Percentiles rank a stretch among this genome's conserved stretches.
Conservation (phyloP, 116 monocot species). For the Iris pallida region DNA sequence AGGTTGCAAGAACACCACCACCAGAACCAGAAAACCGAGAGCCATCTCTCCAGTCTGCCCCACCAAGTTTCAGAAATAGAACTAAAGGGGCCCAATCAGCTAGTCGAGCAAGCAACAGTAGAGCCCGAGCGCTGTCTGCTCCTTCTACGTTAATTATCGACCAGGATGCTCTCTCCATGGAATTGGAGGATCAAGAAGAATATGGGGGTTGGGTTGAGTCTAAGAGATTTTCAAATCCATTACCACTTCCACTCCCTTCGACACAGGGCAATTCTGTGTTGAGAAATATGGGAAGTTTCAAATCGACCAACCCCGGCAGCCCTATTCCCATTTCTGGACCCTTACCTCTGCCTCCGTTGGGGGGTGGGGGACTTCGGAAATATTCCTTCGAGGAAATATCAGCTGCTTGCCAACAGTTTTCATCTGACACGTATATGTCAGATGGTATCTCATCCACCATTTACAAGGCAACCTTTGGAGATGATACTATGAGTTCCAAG, state of each 20-base stretch:
- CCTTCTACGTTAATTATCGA: constrained; percentile 58
- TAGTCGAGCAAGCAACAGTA: constrained; percentile 16
- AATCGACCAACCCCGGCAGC: constrained; percentile 35
- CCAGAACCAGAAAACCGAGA: constrained; percentile 42
- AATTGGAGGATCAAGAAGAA: constrained; percentile 50
- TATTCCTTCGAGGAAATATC: constrained; percentile 69
- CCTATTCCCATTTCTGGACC: constrained; percentile 45
- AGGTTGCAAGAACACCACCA: constrained; percentile 23
- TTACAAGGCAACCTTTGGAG: constrained; percentile 74
- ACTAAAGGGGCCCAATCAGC: constrained; percentile 23
- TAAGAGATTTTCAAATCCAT: constrained; percentile 36
- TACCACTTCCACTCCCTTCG: constrained; percentile 74
- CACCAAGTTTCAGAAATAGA: constrained; percentile 73
- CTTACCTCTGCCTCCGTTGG: constrained; percentile 58
- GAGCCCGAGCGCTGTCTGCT: constrained; percentile 65
- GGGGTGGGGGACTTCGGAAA: constrained; percentile 33
- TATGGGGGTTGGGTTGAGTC: constrained; percentile 11
- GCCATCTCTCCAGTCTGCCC: constrained; percentile 68
- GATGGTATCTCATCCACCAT: constrained; percentile 49
- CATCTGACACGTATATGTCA: constrained; percentile 46
- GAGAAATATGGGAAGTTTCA: constrained; percentile 66
- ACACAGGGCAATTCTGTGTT: constrained; percentile 25
- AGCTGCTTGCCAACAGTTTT: constrained; percentile 60
- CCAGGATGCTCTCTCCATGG: constrained; percentile 25
- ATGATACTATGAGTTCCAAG: constrained; percentile 35